Base-by-base conservation (phyloP, 75 land plant genomes). In the Chamaecyparis obtusa region DNA sequence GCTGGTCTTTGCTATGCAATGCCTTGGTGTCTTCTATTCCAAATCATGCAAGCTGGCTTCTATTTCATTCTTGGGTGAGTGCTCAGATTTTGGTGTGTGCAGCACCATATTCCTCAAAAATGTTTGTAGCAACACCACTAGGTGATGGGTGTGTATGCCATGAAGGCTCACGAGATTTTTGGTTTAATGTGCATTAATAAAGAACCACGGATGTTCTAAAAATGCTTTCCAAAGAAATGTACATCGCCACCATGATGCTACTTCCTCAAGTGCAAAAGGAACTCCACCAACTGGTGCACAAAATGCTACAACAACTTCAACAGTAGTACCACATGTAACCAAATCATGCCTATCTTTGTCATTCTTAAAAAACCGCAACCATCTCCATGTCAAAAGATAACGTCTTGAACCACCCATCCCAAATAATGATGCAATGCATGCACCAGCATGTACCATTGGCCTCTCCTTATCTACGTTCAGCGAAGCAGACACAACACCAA, bases 211-310 rank as follows among this genome's bases (percentile, higher is more conserved):
- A 96, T 55, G 97, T 93, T 19, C 93, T 94, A 89, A 95, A 95
- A 84, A 96, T 21, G 97, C 91, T 78, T 96, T 96, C 97, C 97
- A 96, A 11, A 94, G 92, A 80, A 96, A 91, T 67, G 97, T 91
- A 87, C 97, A 92, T n/a, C 97, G 88, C 97, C 97, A 95, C 97
- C 97, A 97, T 72, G 99, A 94, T 57, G 97, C 90, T 72, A 89
- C 94, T 86, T 94, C 98, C 87, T 97, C 99, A 32, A 97, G 94
- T 27, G 99, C 97, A 91, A 97, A 96, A 33, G 94, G 93, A 24
- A 97, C 97, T 57, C 99, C 99, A 67, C 99, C 99, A 46, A 97
- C 95, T 21, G 99, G 99, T 7, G 99, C 95, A 15, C 96, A 91
- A 80, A 97, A 97, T 36, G 99, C 99, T 55, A 96, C 96, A 55